Base-by-base conservation (phyloP, 202 grass and related monocot species). In the Brachypodium distachyon region DNA sequence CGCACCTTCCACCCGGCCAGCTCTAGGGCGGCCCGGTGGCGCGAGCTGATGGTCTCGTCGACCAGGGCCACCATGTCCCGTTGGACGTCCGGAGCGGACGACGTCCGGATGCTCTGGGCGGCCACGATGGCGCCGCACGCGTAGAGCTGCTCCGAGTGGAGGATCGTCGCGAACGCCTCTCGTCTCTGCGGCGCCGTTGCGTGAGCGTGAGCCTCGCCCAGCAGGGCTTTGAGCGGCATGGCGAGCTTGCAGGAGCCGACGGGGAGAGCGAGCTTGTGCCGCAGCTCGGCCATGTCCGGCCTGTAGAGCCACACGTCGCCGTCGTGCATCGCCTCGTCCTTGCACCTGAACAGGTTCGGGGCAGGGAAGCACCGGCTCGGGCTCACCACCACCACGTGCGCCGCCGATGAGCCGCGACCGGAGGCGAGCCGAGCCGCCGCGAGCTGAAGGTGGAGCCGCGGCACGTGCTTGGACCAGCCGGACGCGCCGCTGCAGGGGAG, bases 401-500 rank as follows among this genome's bases (percentile, higher is more conserved):
- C 68, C 1, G 67, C 59, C 12, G 40, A 44, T 19, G 78, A 73
- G 50, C n/a, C 16, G 7, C 36, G 36, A 36, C 74, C 26, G 3
- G 76, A 46, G 5, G 88, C 83, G 42, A 90, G 68, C 51, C 66
- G 61, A 25, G 85, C 91, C 16, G 82, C 85, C 3, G 79, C 77
- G 12, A 93, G 77, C 84, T 96, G 92, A 68, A 96, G 81, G 85
- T 96, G 92, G 58, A 96, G 56, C 17, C 92, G 83, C 8, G 85
- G 68, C 40, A 96, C 83, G 76, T 96, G 81, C 80, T 90, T 96
- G 32, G 92, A 91, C 92, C 92, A 96, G 86, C 62, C 84, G 0
- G 67, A 70, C 9, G 46, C 19, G 41, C 76, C 68, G 3, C 82
- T 23, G 67, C 89, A 96, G n/a, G 92, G 92, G 4, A 96, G 83